Evolutionary conservation across 177 flowering plant species (phyloP), one percentile per base, ranked within the genome.

Genomic region (Telopea speciosissima): DNA sequence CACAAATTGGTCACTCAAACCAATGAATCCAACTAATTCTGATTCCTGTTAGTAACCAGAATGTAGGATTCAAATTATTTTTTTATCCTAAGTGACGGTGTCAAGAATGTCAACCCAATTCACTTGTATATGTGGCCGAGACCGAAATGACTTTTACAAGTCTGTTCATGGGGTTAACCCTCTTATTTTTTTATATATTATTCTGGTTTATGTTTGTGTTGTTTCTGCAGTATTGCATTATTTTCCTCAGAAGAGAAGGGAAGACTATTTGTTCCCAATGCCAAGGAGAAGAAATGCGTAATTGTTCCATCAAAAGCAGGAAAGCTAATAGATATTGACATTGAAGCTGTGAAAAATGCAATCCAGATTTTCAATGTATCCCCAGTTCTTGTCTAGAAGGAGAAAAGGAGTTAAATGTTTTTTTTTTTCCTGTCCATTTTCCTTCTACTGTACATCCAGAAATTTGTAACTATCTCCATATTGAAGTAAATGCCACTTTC

Each of bases 221-320:
- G 12, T 68, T 62, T 80, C 64, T 81, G 78, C 88, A 91, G 97
- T 68, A 76, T 93, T 67, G 96, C 83, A 19, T 72, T 93, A 70
- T 89, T 93, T 78, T 72, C 85, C 45, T 89, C 96, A 1, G 85
- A 83, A 54, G 87, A 86, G 71, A 91, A 93, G 71, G 98, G 80
- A 16, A 85, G 82, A 68, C 64, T 83, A 8, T 93, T 91, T 74
- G 80, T 88, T 75, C 95, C 95, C 4, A 72, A 85, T 56, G 84
- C 92, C 62, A 86, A 85, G 74, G 91, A 83, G 81, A 90, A 84
- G 82, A 88, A 77, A 72, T 93, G 93, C 74, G 70, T 63, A 0
- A 26, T 83, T 14, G 70, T 91, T 63, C 74, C 97, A 54, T 93
- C 96, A 0, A 85, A 82, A 78, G 85, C 97, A 25, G 97, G 97